Conservation (phyloP, 2,329 filamentous ascomycete genomes). For the Talaromyces marneffei region DNA sequence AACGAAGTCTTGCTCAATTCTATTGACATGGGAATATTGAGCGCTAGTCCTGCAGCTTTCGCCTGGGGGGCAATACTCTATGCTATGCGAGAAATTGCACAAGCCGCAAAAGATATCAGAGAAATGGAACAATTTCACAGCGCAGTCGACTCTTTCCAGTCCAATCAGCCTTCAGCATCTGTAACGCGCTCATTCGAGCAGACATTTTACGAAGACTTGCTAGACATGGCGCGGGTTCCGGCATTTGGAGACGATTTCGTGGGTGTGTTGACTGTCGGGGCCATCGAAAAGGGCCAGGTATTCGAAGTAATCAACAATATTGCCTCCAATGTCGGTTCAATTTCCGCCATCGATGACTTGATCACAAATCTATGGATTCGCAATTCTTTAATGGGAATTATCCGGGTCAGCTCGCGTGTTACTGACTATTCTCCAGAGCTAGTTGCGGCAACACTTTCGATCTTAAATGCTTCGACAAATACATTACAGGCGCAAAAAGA, state of each 20-base stretch:
- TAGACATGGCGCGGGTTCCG: constrained; percentile 40
- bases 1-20: constrained; percentile 64
- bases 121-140: constrained; percentile 39
- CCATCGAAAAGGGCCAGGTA: constrained; percentile 43
- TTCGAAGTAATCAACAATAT: constrained; percentile 46
- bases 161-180: constrained; percentile 29
- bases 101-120: constrained; percentile 53
- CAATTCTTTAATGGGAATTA: constrained; percentile 60
- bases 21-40: constrained; percentile 51
- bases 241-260: constrained; percentile 44
- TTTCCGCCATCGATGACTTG: constrained; percentile 46
- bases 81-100: constrained; percentile 60
- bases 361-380: constrained; percentile 60
- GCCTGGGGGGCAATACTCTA: constrained; percentile 75
- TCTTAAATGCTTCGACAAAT: constrained; percentile 48
- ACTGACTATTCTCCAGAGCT: constrained; percentile 69
- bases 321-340: constrained; percentile 39
- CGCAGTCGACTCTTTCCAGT: constrained; percentile 37
- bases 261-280: constrained; percentile 42
- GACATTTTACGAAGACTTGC: constrained; percentile 43
- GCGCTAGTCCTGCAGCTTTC: constrained; percentile 68
- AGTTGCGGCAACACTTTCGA: constrained; percentile 58
- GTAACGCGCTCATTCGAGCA: constrained; percentile 29
- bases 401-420: constrained; percentile 61
- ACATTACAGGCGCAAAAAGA: constrained; percentile 18